Evolutionary conservation across 352 stramenopile species (phyloP).

Genomic region (Phytopythium chamaehyphon): DNA sequence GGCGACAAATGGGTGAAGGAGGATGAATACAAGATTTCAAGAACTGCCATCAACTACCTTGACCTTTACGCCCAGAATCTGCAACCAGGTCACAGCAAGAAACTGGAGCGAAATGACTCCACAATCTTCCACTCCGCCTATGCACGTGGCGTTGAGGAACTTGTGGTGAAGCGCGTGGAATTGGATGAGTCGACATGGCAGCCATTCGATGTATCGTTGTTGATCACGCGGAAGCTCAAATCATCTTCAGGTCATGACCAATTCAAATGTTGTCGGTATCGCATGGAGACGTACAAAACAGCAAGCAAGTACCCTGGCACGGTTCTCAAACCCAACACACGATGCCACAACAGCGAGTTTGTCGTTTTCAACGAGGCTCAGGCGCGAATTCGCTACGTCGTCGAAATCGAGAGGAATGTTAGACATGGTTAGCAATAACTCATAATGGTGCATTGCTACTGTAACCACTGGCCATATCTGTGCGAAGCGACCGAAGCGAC

Average conservation of each 20-base stretch:
- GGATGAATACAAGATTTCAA: no score
- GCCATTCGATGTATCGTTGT: slow-evolving; percentile 9
- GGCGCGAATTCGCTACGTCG: slow-evolving; percentile 68
- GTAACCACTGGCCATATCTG: no score
- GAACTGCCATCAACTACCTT: neutral
- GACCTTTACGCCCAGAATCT: no score
- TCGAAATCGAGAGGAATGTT: slow-evolving; percentile 60
- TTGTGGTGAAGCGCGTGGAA: neutral
- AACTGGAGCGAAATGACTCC: neutral
- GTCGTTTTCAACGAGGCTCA: slow-evolving; percentile 78
- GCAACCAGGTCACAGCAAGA: no score
- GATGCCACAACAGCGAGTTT: slow-evolving; percentile 45
- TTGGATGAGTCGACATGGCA: neutral
- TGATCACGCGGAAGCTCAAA: slow-evolving; percentile 13
- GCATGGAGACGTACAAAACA: slow-evolving; percentile 11
- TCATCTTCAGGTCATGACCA: slow-evolving; percentile 6
- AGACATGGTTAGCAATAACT: no score
- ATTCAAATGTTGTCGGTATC: slow-evolving; percentile 32
- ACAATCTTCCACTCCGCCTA: neutral
- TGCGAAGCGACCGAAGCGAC: no score
- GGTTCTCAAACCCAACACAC: neutral
- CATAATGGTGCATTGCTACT: no score
- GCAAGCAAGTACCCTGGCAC: slow-evolving; percentile 1
- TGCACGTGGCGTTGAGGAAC: no score
- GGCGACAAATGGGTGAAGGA: no score